Conservation (phyloP, 805 yeast genomes). For the Zygotorulaspora chibaensis region DNA sequence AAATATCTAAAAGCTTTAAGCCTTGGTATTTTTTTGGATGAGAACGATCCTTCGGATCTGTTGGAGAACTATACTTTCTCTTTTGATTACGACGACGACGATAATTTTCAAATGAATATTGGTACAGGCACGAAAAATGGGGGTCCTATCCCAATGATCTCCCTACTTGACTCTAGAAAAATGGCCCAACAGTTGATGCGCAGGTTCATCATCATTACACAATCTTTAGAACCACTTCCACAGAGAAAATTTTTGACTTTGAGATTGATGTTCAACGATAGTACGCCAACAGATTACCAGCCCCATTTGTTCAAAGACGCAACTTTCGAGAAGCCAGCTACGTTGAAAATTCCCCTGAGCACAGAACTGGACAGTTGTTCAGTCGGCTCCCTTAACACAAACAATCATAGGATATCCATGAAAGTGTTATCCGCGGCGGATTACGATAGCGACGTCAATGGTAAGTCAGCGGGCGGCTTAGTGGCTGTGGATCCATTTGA, state of each 20-base stretch:
- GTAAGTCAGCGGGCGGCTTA: constrained; percentile 5
- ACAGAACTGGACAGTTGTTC: constrained; percentile 18
- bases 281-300: constrained; percentile 45
- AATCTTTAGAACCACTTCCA: constrained; percentile 50
- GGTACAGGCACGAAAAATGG: constrained; percentile 12
- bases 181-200: constrained; percentile 47
- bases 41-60: constrained; percentile 39
- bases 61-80: constrained; percentile 50
- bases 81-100: constrained; percentile 39
- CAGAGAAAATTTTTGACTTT: constrained; percentile 43
- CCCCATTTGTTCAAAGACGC: constrained; percentile 48
- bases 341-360: constrained; percentile 29
- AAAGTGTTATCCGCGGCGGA: constrained; percentile 30
- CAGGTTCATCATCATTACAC: constrained; percentile 50
- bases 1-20: constrained; percentile 44
- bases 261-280: constrained; percentile 47
- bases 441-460: constrained; percentile 9
- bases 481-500: constrained; percentile 33
- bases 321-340: constrained; percentile 34
- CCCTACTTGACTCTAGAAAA: constrained; percentile 39
- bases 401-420: constrained; percentile 31
- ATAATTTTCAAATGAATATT: constrained; percentile 27
- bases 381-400: constrained; percentile 35
- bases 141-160: constrained; percentile 15
- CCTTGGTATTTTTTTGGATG: constrained; percentile 44